These are phyloP conservation scores for Ustilago tritici DNA, from an alignment of 1,284 basidiomycete species.

Conservation along the genomic window DNA sequence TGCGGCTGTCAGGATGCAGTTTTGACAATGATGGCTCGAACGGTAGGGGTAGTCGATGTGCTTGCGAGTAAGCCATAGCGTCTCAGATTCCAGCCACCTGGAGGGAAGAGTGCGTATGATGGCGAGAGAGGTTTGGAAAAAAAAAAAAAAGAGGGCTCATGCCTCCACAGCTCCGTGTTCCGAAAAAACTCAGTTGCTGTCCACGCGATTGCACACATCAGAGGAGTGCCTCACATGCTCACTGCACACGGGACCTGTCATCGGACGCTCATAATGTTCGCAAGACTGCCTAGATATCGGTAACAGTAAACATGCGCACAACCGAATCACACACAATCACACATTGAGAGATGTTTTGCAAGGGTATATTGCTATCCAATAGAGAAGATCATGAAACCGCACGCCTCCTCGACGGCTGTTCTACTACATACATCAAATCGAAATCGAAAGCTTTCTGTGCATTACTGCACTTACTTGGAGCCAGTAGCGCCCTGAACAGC, in stretches of 20 bases:
- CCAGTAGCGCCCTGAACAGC: slow-evolving; percentile 39
- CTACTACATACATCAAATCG: slow-evolving; percentile 10
- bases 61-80: slow-evolving; percentile 39
- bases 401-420: background rate
- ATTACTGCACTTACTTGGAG: slow-evolving; percentile 25
- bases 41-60: slow-evolving; percentile 24
- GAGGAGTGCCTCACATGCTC: background rate
- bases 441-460: background rate
- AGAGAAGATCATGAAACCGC: slow-evolving; percentile 1
- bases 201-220: background rate
- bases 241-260: too few relatives aligned
- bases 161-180: slow-evolving; percentile 18
- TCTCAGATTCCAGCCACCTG: background rate
- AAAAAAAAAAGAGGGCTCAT: slow-evolving; percentile 11
- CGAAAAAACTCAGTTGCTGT: background rate
- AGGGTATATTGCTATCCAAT: slow-evolving; percentile 40
- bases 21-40: background rate
- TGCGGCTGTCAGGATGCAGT: background rate
- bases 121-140: background rate
- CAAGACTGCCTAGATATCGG: too few relatives aligned
- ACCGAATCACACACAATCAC: background rate
- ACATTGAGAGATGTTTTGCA: slow-evolving; percentile 11
- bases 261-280: too few relatives aligned
- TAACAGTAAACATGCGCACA: background rate
- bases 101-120: background rate